phyloP scores from a whole-genome alignment of 164 flowering plant species.

The Brasenia schreberi region DNA sequence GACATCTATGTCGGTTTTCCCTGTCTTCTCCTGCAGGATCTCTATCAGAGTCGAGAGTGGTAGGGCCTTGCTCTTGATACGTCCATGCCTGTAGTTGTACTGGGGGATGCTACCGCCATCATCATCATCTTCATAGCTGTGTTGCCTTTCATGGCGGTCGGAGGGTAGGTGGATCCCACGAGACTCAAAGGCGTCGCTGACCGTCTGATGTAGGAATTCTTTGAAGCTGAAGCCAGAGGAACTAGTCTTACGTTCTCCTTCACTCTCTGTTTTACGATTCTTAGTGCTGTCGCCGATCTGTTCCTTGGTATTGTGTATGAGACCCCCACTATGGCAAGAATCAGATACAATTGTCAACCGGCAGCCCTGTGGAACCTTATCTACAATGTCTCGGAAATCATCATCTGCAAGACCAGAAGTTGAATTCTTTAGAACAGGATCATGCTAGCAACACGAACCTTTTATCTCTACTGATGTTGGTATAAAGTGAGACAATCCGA shows the following conservation, averaged over 20 bases:
- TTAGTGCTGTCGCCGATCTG: conserved; percentile 87
- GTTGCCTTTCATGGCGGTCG: conserved; percentile 13
- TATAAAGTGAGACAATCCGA: too few relatives aligned
- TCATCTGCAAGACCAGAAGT: conserved; percentile 41
- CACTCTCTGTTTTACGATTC: conserved; percentile 3
- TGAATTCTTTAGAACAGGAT: too few relatives aligned
- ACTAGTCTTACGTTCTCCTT: conserved; percentile 1
- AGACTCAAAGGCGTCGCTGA: conserved; percentile 51
- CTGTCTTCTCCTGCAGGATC: conserved; percentile 84
- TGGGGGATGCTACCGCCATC: conserved; percentile 5
- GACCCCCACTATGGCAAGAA: conserved; percentile 96
- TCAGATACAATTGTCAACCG: conserved; percentile 73
- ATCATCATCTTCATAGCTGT: conserved; percentile 11
- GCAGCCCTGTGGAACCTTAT: conserved; percentile 54
- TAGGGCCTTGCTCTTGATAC: conserved; percentile 49
- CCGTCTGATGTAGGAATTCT: conserved; percentile 37
- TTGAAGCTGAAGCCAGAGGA: conserved; percentile 43
- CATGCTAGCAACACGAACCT: too few relatives aligned
- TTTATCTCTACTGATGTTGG: too few relatives aligned
- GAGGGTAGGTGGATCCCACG: conserved; percentile 57
- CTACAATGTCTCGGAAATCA: conserved; percentile 79
- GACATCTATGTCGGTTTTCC: conserved; percentile 87
- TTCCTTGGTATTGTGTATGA: conserved; percentile 71
- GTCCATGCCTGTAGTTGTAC: conserved; percentile 11
- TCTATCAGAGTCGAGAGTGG: conserved; percentile 82